Base-by-base conservation (phyloP, 164 flowering plant species). In the Magnolia changhungtana region DNA sequence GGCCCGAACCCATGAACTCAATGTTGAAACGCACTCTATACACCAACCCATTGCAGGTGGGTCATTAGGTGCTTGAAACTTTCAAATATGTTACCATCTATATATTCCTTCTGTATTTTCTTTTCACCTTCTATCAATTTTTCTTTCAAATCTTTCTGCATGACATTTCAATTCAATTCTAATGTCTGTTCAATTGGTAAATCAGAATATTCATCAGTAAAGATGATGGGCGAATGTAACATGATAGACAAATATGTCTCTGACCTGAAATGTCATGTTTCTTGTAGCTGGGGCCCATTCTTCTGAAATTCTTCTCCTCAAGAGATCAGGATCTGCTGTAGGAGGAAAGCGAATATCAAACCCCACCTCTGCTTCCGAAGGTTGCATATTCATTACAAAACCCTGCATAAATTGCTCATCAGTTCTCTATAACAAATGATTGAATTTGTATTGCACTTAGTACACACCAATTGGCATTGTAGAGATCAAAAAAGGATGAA, bases 351-450 rank as follows among this genome's bases (percentile, higher is more conserved):
- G 85, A 74, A 94, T 31, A 85, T 96, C 92, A 75, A 87, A 94
- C 21, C 99, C 99, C 4, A 94, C 98, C 78, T 96, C 97, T 5
- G 97, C 98, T 80, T 91, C 98, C 4, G 99, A 96, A 64, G 98
- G 98, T 80, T 96, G 99, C 96, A 96, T 77, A 70, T 96, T 96
- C 99, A 91, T 96, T 69, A 88, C 93, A 90, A 89, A 96, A 27
- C 97, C 98, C 98, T 93, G 78, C 67, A 78, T 19, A 74, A 8
- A 14, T 66, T 61, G 7, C 14, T 72, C 49, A 64, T 29, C 79
- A 77, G 50, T 18, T 59, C 7, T 51, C 69, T 13, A 37, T 65
- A 63, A 73, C 37, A 71, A 52, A 64, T 64, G 27, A 13, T 45
- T 31, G 31, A 74, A 16, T 65, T 65, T 37, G 45, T 3, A 37